phyloP scores from a whole-genome alignment of 495 filamentous ascomycete genomes.

The Penicillium ucsense region DNA sequence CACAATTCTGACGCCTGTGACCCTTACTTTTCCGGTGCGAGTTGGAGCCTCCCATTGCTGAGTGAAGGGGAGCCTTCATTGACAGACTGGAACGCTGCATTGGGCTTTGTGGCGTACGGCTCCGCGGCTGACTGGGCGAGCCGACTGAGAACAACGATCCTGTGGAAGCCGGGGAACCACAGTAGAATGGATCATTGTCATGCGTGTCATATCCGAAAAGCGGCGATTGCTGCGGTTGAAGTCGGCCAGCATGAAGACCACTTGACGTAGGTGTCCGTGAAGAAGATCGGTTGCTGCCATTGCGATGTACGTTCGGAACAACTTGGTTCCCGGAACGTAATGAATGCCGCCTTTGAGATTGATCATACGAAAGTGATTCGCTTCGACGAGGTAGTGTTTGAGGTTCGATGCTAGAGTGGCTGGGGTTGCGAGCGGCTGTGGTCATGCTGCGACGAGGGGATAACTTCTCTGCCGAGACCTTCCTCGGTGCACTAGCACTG shows the following conservation, averaged over 20 bases:
- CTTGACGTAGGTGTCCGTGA: slow-evolving; percentile 13
- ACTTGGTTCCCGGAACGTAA: slow-evolving; percentile 9
- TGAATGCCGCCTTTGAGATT: slow-evolving; percentile 14
- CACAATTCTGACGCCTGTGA: slow-evolving; percentile 39
- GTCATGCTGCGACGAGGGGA: slow-evolving; percentile 35
- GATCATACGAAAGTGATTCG: slow-evolving; percentile 25
- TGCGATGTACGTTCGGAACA: slow-evolving; percentile 2
- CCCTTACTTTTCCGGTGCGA: slow-evolving; percentile 32
- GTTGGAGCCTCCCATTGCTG: slow-evolving; percentile 30
- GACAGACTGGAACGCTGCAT: slow-evolving; percentile 17
- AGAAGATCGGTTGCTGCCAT: background rate
- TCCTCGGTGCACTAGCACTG: slow-evolving; percentile 14
- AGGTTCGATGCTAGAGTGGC: slow-evolving; percentile 15
- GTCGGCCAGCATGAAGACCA: slow-evolving; percentile 19
- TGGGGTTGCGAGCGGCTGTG: slow-evolving; percentile 19
- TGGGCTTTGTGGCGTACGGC: slow-evolving; percentile 12
- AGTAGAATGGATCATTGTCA: slow-evolving; percentile 25
- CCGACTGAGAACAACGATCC: slow-evolving; percentile 12
- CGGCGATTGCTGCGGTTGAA: slow-evolving; percentile 14
- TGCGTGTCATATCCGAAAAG: slow-evolving; percentile 15
- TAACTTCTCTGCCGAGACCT: slow-evolving; percentile 12
- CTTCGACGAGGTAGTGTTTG: slow-evolving; percentile 24
- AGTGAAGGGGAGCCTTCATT: slow-evolving; percentile 18
- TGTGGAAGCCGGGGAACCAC: slow-evolving; percentile 9
- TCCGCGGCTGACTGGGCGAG: slow-evolving; percentile 9